Evolutionary conservation across 2,329 filamentous ascomycete species (phyloP), one percentile per base, ranked within the genome.

Genomic region (Ramularia endophylla): DNA sequence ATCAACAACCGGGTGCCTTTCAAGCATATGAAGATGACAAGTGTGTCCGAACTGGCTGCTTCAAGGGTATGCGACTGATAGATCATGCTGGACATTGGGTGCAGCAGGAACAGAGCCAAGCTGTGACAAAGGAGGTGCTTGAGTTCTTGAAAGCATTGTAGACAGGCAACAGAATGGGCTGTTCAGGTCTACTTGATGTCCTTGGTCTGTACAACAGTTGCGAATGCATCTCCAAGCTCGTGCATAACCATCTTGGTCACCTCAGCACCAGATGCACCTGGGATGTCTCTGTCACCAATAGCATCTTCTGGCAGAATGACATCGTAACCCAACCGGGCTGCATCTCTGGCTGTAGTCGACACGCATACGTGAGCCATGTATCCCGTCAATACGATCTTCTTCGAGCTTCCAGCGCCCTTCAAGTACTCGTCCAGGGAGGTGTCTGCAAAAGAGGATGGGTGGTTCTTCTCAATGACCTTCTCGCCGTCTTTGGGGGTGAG

Each of bases 341-440:
- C 82, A 36, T 79, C 72, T 32, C 81, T 66, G 0, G 80, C 77
- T 0, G 81, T 85, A 0, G 78, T 76, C 2, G 78, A 65, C 46
- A 83, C 62, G 69, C 79, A 74, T 1, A 85, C 75, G 58, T 85
- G 81, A 2, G 81, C 79, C 73, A 80, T 80, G 55, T 80, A 80
- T 1, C 77, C 78, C 0, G 66, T 67, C 38, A 82, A 53, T 5
- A 85, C 80, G 20, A 84, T 56, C 68, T 83, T 84, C 52, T 74
- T 75, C 37, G 3, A 22, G 64, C 66, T 0, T 68, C 47, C 72
- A 22, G 68, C 61, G 0, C 62, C 61, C 28, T 73, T 64, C n/a
- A 84, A 54, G 29, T 71, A 71, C 13, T 72, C 69, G 40, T 80
- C 63, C 16, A 85, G 60, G 34, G 75, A 67, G 0, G 80, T 85